Conservation (phyloP, 345 rosid species). For the Ceriops zippeliana region DNA sequence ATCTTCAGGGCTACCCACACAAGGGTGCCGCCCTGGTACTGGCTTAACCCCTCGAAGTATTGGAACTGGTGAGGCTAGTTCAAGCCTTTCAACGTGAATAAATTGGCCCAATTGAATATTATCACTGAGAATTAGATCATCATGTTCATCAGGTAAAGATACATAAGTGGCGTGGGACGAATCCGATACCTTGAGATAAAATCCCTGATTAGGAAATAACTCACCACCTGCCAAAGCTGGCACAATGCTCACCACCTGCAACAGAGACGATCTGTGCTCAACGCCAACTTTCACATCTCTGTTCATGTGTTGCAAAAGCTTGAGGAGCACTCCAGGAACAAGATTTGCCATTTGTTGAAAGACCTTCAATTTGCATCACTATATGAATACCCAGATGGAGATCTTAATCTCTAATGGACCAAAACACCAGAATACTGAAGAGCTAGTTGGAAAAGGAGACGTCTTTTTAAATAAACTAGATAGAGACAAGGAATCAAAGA, state of each 20-base stretch:
- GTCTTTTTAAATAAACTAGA: slow-evolving; percentile 17
- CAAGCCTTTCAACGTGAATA: slow-evolving; percentile 88
- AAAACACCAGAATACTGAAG: slow-evolving; percentile 8
- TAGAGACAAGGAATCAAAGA: slow-evolving; percentile 12
- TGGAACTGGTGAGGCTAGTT: slow-evolving; percentile 91
- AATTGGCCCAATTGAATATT: slow-evolving; percentile 95
- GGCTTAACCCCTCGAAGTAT: slow-evolving; percentile 91
- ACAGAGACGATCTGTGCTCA: slow-evolving; percentile 84
- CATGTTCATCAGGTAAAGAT: slow-evolving; percentile 91
- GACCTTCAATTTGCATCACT: slow-evolving; percentile 47
- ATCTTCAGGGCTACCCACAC: slow-evolving; percentile 95
- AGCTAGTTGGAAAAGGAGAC: slow-evolving; percentile 8
- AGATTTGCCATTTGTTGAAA: slow-evolving; percentile 72
- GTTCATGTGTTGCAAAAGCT: slow-evolving; percentile 95
- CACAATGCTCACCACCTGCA: slow-evolving; percentile 91
- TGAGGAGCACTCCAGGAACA: slow-evolving; percentile 90
- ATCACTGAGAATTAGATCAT: slow-evolving; percentile 90
- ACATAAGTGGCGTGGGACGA: slow-evolving; percentile 96
- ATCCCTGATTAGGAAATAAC: slow-evolving; percentile 84
- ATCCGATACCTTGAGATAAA: slow-evolving; percentile 94
- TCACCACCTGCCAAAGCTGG: slow-evolving; percentile 98
- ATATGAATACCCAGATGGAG: slow-evolving; percentile 19
- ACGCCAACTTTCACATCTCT: slow-evolving; percentile 96
- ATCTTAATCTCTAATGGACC: not conserved
- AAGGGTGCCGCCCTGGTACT: slow-evolving; percentile 90